Conservation (phyloP, 257 asterid genomes). For the Solanum commersonii region DNA sequence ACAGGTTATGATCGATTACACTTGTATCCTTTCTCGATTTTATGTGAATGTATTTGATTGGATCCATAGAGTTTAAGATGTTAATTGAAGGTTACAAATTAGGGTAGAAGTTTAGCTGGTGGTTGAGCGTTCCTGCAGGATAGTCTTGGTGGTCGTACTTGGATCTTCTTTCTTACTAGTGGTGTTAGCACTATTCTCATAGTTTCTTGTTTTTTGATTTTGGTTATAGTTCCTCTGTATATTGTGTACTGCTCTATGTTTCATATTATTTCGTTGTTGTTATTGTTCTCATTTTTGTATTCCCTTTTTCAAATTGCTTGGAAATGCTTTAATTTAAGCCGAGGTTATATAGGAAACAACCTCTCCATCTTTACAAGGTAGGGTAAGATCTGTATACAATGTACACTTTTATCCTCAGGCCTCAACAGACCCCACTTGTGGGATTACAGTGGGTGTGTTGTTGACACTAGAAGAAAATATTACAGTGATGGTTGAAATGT, state of each 20-base stretch:
- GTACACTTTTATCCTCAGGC: background rate
- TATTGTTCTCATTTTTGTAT: background rate
- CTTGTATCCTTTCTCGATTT: background rate
- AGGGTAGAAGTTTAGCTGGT: background rate
- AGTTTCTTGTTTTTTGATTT: background rate
- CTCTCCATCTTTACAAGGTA: background rate
- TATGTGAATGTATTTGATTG: background rate
- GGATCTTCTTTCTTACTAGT: background rate
- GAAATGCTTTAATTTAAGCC: background rate
- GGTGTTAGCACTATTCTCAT: background rate
- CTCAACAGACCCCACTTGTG: background rate
- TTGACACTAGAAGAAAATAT: background rate
- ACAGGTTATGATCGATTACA: constrained; percentile 41
- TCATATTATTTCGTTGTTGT: background rate
- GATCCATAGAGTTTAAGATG: background rate
- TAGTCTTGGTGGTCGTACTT: background rate
- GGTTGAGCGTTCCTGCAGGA: background rate
- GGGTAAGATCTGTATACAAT: background rate
- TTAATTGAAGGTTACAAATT: background rate
- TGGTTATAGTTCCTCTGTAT: background rate
- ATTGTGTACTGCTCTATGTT: background rate
- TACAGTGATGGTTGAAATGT: background rate
- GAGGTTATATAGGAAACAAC: background rate
- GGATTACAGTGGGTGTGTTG: background rate
- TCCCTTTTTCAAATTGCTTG: background rate